These are phyloP conservation scores for Colletotrichum tamarilloi DNA, from an alignment of 2,329 filamentous ascomycete genomes.

Conservation along the genomic window DNA sequence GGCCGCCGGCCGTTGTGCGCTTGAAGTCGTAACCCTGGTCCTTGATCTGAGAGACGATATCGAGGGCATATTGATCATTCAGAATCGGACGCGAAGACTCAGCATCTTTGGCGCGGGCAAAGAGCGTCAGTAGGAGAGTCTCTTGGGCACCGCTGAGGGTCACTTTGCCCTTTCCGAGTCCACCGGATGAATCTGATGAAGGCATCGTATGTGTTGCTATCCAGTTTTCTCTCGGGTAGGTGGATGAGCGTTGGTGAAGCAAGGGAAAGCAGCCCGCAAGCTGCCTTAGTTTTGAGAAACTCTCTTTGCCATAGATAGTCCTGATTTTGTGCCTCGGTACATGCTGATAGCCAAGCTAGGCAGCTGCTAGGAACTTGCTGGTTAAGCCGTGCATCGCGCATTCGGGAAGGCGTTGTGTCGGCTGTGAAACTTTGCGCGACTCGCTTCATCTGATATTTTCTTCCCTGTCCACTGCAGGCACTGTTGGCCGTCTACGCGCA, in stretches of 20 bases:
- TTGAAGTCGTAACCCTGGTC: conserved; percentile 30
- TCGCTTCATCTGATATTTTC: background rate
- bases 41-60: conserved; percentile 11
- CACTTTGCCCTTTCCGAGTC: conserved; percentile 25
- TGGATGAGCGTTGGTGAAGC: background rate
- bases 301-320: background rate
- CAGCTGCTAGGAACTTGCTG: background rate
- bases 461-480: background rate
- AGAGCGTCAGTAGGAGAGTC: conserved; percentile 35
- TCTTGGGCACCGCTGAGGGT: conserved; percentile 32
- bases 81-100: conserved; percentile 28
- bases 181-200: background rate
- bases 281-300: background rate
- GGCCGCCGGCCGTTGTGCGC: background rate
- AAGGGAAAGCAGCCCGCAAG: background rate
- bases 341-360: background rate
- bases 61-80: conserved; percentile 32
- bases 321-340: background rate
- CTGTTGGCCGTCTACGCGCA: background rate
- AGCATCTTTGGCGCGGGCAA: conserved; percentile 32
- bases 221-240: background rate
- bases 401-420: background rate
- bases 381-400: background rate
- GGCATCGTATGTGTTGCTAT: background rate
- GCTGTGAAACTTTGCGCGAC: background rate